Evolutionary conservation across 176 grass and related monocot genomes (phyloP).

Genomic region (Areca catechu): DNA sequence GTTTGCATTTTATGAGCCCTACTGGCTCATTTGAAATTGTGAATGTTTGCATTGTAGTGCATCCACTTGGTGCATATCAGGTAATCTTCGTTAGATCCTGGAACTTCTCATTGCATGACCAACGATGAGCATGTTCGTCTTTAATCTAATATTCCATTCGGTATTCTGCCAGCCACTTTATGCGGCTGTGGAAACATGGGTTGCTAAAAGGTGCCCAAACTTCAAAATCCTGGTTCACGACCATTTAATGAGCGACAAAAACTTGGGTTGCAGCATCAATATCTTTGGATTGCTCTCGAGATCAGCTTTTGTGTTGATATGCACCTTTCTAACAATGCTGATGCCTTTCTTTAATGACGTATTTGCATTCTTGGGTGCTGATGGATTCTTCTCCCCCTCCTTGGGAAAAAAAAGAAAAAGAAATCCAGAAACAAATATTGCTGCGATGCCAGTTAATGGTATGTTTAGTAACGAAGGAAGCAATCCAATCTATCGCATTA

Average conservation of each 20-base stretch:
- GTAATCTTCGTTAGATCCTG: not conserved
- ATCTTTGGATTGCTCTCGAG: constrained; percentile 46
- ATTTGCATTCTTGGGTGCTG: constrained; percentile 48
- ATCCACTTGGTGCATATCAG: constrained; percentile 40
- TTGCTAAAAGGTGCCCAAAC: constrained; percentile 11
- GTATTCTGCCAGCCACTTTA: constrained; percentile 76
- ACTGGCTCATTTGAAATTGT: constrained; percentile 75
- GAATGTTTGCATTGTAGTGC: constrained; percentile 71
- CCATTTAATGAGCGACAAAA: constrained; percentile 16
- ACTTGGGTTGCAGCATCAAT: constrained; percentile 34
- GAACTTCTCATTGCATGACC: no score
- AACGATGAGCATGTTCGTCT: no score
- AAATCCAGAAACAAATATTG: no score
- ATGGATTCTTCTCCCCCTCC: constrained; percentile 90
- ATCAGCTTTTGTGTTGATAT: constrained; percentile 39
- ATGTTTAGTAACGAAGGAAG: no score
- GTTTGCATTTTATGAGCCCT: constrained; percentile 79
- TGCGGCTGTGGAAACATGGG: constrained; percentile 38
- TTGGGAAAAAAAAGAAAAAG: no score
- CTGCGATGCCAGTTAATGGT: no score
- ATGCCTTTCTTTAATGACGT: constrained; percentile 92
- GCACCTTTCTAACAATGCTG: constrained; percentile 42
- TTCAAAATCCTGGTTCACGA: constrained; percentile 29
- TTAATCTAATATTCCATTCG: not conserved
- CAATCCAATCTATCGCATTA: no score